Base-by-base conservation (phyloP, 73 alveolate species). In the Paramecium caudatum region DNA sequence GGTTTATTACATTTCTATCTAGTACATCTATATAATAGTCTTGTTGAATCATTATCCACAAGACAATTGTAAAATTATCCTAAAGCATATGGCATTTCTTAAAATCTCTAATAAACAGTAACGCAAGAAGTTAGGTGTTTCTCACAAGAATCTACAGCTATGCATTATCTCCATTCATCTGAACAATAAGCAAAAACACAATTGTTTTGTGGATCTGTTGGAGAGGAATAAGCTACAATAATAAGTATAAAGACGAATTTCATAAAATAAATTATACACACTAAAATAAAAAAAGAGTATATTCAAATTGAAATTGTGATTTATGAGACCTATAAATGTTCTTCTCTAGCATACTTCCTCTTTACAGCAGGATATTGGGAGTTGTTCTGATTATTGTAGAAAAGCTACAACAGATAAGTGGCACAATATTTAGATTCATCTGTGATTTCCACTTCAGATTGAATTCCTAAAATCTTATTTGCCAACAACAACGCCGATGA, bases 271-370 rank as follows among this genome's bases (percentile, higher is more conserved):
- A 27, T 10, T 33, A 65, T 65, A 65, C 17, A 65, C 61, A 65
- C 83, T 32, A 36, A 65, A 65, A 25, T 30, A 65, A 65, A 65
- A 36, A 65, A 65, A 65, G 49, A 55, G 80, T 55, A 55, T 27
- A 55, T 55, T 55, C 80, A 65, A 65, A 65, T 65, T 65, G 83
- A 65, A 65, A 65, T 65, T 36, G 49, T 65, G 83, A 65, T 65
- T 65, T 30, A 13, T n/a, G 83, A 65, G 47, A 65, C 83, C 6
- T 36, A n/a, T 16, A 65, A 36, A 65, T 65, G 49, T 43, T 65
- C 83, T 34, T 65, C 83, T 65, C 46, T 65, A 33, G 83, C 83
- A 36, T 65, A 65, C 33, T 65, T 65, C 34, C 83, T 65, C 49
- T 65, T 65, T 30, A 65, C 83, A 65, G 83, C 83, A 32, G 83